These are phyloP conservation scores for Talaromyces wortmannii DNA, from an alignment of 495 filamentous ascomycete species.

Conservation along the genomic window DNA sequence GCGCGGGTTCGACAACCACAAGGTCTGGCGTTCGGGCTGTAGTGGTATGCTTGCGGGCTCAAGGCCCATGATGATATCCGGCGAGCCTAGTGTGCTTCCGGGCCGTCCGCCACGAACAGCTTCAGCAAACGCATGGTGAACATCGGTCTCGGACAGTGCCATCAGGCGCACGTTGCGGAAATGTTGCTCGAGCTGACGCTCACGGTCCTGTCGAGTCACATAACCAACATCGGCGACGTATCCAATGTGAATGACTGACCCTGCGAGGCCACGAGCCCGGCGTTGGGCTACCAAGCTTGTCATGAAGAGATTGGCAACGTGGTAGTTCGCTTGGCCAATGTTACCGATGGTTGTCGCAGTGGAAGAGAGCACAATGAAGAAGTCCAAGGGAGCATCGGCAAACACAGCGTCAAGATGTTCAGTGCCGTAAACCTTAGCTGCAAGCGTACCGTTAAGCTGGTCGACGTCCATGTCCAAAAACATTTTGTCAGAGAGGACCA, in stretches of 20 bases:
- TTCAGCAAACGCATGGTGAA: slow-evolving; percentile 39
- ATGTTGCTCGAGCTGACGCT: background rate
- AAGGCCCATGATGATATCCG: slow-evolving; percentile 19
- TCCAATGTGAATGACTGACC: slow-evolving; percentile 39
- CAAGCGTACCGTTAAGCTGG: slow-evolving; percentile 3
- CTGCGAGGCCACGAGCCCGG: slow-evolving; percentile 15
- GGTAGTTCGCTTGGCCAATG: slow-evolving; percentile 36
- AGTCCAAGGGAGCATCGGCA: slow-evolving; percentile 16
- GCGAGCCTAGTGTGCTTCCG: slow-evolving; percentile 13
- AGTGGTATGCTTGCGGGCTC: background rate
- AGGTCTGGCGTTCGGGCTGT: background rate
- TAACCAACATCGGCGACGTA: slow-evolving; percentile 35
- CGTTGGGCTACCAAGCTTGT: slow-evolving; percentile 21
- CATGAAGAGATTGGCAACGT: slow-evolving; percentile 47
- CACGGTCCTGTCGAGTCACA: slow-evolving; percentile 8
- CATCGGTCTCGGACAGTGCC: slow-evolving; percentile 21
- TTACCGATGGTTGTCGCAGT: slow-evolving; percentile 17
- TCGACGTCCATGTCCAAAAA: slow-evolving; percentile 8
- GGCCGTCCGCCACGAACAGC: slow-evolving; percentile 32
- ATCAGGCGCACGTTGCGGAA: background rate
- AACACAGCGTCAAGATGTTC: slow-evolving; percentile 15
- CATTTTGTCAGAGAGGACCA: slow-evolving; percentile 10
- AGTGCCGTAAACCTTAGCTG: slow-evolving; percentile 14
- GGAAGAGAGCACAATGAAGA: slow-evolving; percentile 27
- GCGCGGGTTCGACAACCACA: slow-evolving; percentile 16